Evolutionary conservation across 1,284 basidiomycete species (phyloP), one percentile per base, ranked within the genome.

Genomic region (Kwoniella shivajii): DNA sequence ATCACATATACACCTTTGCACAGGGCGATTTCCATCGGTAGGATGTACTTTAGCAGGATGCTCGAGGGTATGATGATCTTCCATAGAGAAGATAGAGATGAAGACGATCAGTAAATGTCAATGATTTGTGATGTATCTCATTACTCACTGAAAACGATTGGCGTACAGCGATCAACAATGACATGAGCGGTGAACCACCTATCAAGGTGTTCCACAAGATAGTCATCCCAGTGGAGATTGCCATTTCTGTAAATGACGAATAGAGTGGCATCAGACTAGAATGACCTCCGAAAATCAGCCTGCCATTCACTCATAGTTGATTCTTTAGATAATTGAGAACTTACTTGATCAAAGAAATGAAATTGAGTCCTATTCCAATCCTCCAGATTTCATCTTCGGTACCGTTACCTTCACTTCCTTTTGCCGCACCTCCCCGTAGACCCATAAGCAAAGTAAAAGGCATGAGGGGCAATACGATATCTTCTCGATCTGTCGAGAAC

Each of bases 391-490:
- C 57, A 20, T 55, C 52, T 29, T 50, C 43, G 11, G 27, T 41
- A 4, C 51, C 38, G 20, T 31, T 34, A 6, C 52, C 30, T 7
- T 42, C 48, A 24, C 54, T 38, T 1, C 39, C 44, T 22, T 29
- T 46, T 3, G 49, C 44, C 9, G 57, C 42, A 31, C 51, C 41
- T 37, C 57, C 57, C 10, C 52, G 22, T 5, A 59, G 34, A 6
- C 48, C 37, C 52, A 59, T 59, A n/a, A 59, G 20, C 0, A 59
- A 37, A 2, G 52, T 37, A 16, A 59, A 22, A 20, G 52, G 52
- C 22, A 59, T n/a, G 14, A 54, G 42, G 1, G 49, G 37, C n/a
- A 55, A 33, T 3, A 42, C 36, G n/a, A 55, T 31, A 22, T 47
- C 30, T 13, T 33, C 39, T 22, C 3, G 22, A 42, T 30, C 41